Conservation (phyloP, 768 basidiomycete species). For the Trametes maxima region DNA sequence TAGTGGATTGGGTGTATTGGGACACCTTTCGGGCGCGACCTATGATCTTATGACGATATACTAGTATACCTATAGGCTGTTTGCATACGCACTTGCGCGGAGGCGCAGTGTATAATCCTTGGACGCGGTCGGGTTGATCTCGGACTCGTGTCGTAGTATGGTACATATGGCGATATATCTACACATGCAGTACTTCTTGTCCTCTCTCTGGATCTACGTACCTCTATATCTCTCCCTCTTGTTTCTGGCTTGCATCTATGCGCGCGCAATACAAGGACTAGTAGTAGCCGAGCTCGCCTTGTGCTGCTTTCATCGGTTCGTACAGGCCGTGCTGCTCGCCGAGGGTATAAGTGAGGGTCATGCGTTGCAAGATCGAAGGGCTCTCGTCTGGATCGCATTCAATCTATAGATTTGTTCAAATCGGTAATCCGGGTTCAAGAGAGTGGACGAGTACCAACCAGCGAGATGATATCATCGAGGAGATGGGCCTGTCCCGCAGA, state of each 20-base stretch:
- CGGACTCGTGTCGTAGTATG: constrained; percentile 5
- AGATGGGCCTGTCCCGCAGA: constrained; percentile 90
- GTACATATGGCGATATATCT: constrained; percentile 17
- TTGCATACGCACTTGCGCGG: background rate
- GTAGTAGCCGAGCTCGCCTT: constrained; percentile 18
- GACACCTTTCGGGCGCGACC: background rate
- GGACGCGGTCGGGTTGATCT: constrained; percentile 3
- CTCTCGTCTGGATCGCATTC: constrained; percentile 52
- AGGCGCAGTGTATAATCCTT: background rate
- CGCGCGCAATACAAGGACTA: background rate
- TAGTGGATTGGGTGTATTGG: background rate
- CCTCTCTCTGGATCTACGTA: background rate
- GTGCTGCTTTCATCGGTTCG: constrained; percentile 24
- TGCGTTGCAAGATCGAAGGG: constrained; percentile 60
- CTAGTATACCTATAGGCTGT: background rate
- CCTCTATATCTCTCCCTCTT: background rate
- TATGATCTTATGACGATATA: constrained; percentile 16
- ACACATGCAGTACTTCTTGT: background rate
- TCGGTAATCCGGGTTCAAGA: background rate
- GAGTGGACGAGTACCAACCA: constrained; percentile 51
- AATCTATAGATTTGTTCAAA: constrained; percentile 47
- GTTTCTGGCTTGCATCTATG: background rate
- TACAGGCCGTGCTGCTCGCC: constrained; percentile 81
- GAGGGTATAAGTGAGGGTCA: constrained; percentile 82
- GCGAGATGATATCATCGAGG: constrained; percentile 86